Evolutionary conservation across 75 land plant species (phyloP).

Genomic region (Pseudotsuga menziesii): DNA sequence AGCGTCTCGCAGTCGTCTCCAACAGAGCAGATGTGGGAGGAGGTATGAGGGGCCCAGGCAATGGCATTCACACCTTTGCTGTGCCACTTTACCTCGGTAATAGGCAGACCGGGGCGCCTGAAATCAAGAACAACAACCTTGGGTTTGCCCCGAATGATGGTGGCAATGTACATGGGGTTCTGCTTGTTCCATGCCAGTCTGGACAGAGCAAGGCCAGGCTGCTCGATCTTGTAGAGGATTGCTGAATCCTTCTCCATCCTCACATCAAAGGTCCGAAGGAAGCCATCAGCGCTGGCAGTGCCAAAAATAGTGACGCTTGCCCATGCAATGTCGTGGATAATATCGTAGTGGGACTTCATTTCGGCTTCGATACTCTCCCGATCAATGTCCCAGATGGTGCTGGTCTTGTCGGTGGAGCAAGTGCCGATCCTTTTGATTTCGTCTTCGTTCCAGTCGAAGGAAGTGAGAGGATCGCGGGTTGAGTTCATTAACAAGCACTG

Average conservation of each 20-base stretch:
- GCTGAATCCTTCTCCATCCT: constrained; percentile 29
- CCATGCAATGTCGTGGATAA: constrained; percentile 76
- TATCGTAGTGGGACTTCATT: constrained; percentile 89
- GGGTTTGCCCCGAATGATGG: constrained; percentile 74
- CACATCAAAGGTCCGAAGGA: constrained; percentile 71
- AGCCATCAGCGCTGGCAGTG: constrained; percentile 92
- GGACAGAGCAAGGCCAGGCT: constrained; percentile 73
- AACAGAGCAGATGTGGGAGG: constrained; percentile 77
- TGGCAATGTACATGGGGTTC: constrained; percentile 86
- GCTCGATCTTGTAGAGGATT: constrained; percentile 82
- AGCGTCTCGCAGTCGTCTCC: constrained; percentile 89
- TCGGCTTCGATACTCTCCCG: constrained; percentile 81
- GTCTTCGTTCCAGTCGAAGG: too few relatives aligned
- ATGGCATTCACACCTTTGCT: constrained; percentile 76
- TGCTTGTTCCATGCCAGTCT: constrained; percentile 66
- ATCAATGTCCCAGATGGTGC: constrained; percentile 44
- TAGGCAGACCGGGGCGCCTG: constrained; percentile 8
- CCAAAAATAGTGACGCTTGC: constrained; percentile 90
- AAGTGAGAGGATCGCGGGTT: too few relatives aligned
- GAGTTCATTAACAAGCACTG: too few relatives aligned
- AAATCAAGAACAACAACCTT: constrained; percentile 84
- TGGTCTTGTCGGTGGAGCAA: constrained; percentile 24
- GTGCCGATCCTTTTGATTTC: too few relatives aligned
- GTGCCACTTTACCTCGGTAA: constrained; percentile 13
- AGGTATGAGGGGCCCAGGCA: constrained; percentile 65